Evolutionary conservation across 2,329 filamentous ascomycete genomes (phyloP).

Genomic region (Fusarium musae): DNA sequence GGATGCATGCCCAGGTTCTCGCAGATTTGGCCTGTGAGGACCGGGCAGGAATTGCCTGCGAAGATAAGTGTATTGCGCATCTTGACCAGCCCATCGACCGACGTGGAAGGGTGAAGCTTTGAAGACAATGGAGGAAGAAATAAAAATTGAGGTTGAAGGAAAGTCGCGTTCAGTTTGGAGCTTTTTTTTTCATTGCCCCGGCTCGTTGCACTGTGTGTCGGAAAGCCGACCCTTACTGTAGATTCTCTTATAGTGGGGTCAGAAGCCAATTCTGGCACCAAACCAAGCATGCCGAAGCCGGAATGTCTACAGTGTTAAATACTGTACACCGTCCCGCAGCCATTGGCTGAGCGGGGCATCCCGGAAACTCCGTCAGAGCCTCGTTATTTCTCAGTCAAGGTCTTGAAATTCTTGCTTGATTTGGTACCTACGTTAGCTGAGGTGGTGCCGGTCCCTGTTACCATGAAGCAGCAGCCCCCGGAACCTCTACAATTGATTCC

Average conservation of each 20-base stretch:
- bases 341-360: constrained; percentile 37
- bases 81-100: constrained; percentile 47
- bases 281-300: neutral
- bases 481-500: neutral
- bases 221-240: neutral
- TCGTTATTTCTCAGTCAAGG: neutral
- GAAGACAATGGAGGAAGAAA: constrained; percentile 37
- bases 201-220: constrained; percentile 25
- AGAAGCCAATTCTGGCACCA: neutral
- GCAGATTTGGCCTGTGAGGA: constrained; percentile 73
- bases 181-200: constrained; percentile 41
- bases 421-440: neutral
- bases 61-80: constrained; percentile 77
- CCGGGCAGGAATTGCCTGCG: constrained; percentile 73
- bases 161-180: constrained; percentile 33
- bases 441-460: neutral
- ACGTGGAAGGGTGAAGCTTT: constrained; percentile 36
- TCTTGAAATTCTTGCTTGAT: neutral
- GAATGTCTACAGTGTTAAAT: constrained; percentile 4
- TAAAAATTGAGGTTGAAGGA: constrained; percentile 32
- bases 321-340: constrained; percentile 29
- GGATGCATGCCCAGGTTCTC: constrained; percentile 74
- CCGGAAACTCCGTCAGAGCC: constrained; percentile 31
- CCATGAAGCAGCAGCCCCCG: neutral
- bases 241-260: constrained; percentile 9